phyloP scores from a whole-genome alignment of 1,284 basidiomycete genomes.

The Takashimella tepidaria region DNA sequence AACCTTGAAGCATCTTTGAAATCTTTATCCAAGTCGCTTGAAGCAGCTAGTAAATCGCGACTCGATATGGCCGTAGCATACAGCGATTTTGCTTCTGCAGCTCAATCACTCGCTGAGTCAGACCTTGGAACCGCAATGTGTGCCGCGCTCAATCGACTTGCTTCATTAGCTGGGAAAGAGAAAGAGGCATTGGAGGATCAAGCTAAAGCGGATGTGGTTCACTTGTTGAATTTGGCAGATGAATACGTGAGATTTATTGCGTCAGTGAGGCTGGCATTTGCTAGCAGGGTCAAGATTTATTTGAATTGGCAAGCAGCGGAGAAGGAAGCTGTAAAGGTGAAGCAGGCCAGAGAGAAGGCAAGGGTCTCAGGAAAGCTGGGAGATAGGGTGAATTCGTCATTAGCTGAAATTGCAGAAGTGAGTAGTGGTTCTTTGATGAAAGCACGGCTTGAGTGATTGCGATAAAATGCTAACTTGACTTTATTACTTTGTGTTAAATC shows the following conservation, averaged over 20 bases:
- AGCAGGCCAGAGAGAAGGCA: conserved; percentile 72
- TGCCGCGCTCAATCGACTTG: conserved; percentile 60
- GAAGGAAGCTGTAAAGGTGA: conserved; percentile 65
- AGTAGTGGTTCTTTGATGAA: conserved; percentile 20
- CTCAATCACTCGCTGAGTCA: conserved; percentile 63
- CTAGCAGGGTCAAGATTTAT: conserved; percentile 75
- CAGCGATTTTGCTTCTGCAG: conserved; percentile 65
- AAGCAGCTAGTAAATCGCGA: conserved; percentile 72
- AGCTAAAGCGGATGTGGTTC: conserved; percentile 69
- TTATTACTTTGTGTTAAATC: no score
- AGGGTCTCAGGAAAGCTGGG: conserved; percentile 63
- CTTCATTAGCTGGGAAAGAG: conserved; percentile 65
- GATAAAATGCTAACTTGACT: neutral
- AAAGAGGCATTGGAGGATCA: conserved; percentile 67
- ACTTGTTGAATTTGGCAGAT: conserved; percentile 70
- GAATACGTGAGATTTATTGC: conserved; percentile 89
- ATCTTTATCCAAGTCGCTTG: conserved; percentile 77
- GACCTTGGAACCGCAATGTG: conserved; percentile 71
- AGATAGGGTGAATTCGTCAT: conserved; percentile 41
- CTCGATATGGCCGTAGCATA: conserved; percentile 63
- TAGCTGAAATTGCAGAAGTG: conserved; percentile 75
- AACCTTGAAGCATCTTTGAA: conserved; percentile 84
- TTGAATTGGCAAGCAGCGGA: conserved; percentile 74
- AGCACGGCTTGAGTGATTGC: conserved; percentile 1
- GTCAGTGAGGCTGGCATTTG: conserved; percentile 70